Base-by-base conservation (phyloP, 192 early-diverging fungal genomes). In the Gaertneriomyces semiglobifer region DNA sequence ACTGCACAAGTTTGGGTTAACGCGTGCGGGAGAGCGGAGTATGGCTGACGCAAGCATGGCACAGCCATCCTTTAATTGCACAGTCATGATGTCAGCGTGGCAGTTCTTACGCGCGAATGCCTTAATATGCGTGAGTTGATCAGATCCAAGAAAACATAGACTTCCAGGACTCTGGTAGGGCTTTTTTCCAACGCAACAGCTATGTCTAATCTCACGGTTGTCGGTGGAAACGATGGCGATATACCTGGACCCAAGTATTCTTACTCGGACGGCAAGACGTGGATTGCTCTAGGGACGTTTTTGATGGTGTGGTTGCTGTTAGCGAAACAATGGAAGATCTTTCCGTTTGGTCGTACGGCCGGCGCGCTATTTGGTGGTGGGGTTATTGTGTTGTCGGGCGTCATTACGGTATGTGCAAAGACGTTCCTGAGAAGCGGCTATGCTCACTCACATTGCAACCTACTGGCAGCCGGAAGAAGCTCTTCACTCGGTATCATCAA, bases 331-430 rank as follows among this genome's bases (percentile, higher is more conserved):
- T 63, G 62, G 62, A 12, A 45, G 4, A 25, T 9, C n/a, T 63
- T 63, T 53, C 62, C 62, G 6, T 25, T 63, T 4, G 62, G 62
- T 5, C 25, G 50, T 7, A 63, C 47, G n/a, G 46, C 62, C 4
- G 62, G 48, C 10, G 11, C 47, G 3, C 0, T 63, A 19, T 50
- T 63, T 18, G 62, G 62, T n/a, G 62, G 48, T 45, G 42, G 40
- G 9, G 45, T 53, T 4, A 9, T 63, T 10, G 62, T 63, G 6
- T 53, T 63, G 47, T 18, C 16, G 4, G 62, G 62, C 3, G 62
- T 63, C 10, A 11, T 63, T 14, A 56, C 44, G 55, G 55, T 57
- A 33, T 11, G 55, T 16, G 25, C 25, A 2, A 33, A 33, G 25
- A 33, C 25, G 25, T 33, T 33, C 2, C 2, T 33, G 0, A 33